Percentiles rank a stretch among this genome's conserved stretches.
Conservation (phyloP, 1,284 basidiomycete species). For the Abortiporus biennis region DNA sequence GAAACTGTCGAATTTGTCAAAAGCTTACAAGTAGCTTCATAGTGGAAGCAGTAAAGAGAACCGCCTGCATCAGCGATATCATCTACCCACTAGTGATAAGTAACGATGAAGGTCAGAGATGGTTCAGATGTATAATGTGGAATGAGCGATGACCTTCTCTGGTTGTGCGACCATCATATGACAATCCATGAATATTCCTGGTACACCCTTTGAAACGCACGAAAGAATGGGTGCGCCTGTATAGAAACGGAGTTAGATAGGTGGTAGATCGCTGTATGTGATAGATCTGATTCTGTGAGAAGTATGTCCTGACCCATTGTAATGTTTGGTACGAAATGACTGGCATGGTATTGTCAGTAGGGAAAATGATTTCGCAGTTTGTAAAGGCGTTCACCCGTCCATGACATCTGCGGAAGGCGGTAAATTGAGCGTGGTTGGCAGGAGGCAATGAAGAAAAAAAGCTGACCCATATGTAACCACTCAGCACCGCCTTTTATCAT, state of each 20-base stretch:
- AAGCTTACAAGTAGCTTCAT: constrained; percentile 84
- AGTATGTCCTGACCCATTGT: constrained; percentile 69
- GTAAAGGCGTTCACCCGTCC: constrained; percentile 70
- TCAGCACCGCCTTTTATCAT: constrained; percentile 92
- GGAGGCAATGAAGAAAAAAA: constrained; percentile 4
- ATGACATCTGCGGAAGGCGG: constrained; percentile 70
- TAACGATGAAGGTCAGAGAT: not conserved
- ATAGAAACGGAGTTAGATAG: constrained; percentile 12
- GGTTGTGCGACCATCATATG: constrained; percentile 99
- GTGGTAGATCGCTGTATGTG: no score
- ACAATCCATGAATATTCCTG: constrained; percentile 99
- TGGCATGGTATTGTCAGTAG: constrained; percentile 23
- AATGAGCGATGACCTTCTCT: constrained; percentile 65
- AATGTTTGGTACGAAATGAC: constrained; percentile 98
- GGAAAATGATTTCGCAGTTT: constrained; percentile 6
- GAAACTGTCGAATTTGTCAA: not conserved
- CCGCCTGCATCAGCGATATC: constrained; percentile 96
- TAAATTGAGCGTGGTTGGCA: constrained; percentile 1
- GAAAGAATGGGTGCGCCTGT: constrained; percentile 86
- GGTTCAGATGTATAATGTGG: not conserved
- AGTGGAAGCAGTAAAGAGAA: constrained; percentile 93
- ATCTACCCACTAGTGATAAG: constrained; percentile 77
- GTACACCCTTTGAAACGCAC: constrained; percentile 85
- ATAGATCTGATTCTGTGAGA: constrained; percentile 1
- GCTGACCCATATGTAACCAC: constrained; percentile 93